Evolutionary conservation across 164 flowering plant genomes (phyloP), one percentile per base, ranked within the genome.

Genomic region (Stephania yunnanensis): DNA sequence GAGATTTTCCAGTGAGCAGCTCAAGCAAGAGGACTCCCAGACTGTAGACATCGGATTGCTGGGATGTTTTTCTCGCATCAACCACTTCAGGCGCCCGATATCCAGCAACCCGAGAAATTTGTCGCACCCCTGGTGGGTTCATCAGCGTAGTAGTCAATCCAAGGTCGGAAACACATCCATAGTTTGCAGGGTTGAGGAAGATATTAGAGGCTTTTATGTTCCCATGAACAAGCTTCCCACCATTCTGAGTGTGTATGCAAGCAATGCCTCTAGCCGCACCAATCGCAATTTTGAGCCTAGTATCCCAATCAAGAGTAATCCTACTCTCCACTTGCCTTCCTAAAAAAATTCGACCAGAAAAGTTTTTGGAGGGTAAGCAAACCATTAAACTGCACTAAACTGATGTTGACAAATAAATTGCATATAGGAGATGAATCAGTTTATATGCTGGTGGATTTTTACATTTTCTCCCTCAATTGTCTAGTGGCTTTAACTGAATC

Each of bases 191-290:
- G 72, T 75, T 86, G 74, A 89, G 83, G 64, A 91, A 86, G 75
- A 88, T 82, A 78, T 91, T 89, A 68, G 92, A 84, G 73, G 96
- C 83, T 78, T 89, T 89, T 82, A 92, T 84, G 84, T 92, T 92
- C 7, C 94, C 97, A 75, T 92, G 97, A 12, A 66, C 70, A 50
- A 81, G 77, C 78, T 82, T 88, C 31, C 83, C 86, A 46, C 78
- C 82, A 64, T 82, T 83, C 53, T 80, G 85, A 20, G 88, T 77
- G 74, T 92, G 97, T 66, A 92, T 81, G 71, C 82, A 81, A 3
- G 90, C 87, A 30, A 90, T 80, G 44, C 93, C 97, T 72, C 82
- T 87, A 2, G 92, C 93, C 22, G 85, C 71, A 73, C 89, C 94
- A 20, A 87, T 79, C 25, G 80, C 77, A 8, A 92, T 86, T 74